phyloP scores from a whole-genome alignment of 495 filamentous ascomycete genomes.

The Aspergillus ostianus region DNA sequence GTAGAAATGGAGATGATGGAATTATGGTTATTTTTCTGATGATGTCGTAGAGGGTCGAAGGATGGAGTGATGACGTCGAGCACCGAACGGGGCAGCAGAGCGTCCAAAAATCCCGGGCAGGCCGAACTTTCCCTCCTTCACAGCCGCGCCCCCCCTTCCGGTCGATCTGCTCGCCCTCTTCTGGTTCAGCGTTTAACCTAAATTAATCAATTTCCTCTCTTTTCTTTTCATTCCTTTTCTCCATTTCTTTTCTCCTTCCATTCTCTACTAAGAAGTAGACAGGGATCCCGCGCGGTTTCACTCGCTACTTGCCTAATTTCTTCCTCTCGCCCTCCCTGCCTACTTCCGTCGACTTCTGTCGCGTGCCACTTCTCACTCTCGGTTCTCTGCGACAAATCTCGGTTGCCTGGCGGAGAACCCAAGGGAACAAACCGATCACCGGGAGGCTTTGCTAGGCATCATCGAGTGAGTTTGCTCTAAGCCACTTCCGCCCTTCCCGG shows the following conservation, averaged over 20 bases:
- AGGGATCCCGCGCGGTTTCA: background rate
- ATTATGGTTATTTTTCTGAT: too few relatives aligned
- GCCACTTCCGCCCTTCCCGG: constrained; percentile 21
- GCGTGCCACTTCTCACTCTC: too few relatives aligned
- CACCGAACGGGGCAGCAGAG: background rate
- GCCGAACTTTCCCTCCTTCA: background rate
- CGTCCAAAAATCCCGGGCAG: background rate
- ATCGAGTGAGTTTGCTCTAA: constrained; percentile 9
- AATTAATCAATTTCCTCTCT: background rate
- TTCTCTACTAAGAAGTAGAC: constrained; percentile 10
- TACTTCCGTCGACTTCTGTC: background rate
- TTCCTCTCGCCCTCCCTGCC: too few relatives aligned
- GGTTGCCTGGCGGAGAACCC: background rate
- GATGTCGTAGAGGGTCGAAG: too few relatives aligned
- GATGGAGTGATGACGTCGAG: background rate
- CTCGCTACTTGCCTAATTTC: background rate
- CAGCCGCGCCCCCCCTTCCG: background rate
- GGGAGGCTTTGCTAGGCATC: constrained; percentile 2
- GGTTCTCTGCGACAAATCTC: background rate
- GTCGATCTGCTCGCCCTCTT: background rate
- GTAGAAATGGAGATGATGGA: too few relatives aligned
- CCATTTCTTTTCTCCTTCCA: constrained; percentile 6
- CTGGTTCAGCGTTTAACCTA: background rate
- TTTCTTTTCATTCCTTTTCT: constrained; percentile 9
- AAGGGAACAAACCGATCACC: background rate